Evolutionary conservation across 176 grass and related monocot species (phyloP).

Genomic region (Zoysia pacifica): DNA sequence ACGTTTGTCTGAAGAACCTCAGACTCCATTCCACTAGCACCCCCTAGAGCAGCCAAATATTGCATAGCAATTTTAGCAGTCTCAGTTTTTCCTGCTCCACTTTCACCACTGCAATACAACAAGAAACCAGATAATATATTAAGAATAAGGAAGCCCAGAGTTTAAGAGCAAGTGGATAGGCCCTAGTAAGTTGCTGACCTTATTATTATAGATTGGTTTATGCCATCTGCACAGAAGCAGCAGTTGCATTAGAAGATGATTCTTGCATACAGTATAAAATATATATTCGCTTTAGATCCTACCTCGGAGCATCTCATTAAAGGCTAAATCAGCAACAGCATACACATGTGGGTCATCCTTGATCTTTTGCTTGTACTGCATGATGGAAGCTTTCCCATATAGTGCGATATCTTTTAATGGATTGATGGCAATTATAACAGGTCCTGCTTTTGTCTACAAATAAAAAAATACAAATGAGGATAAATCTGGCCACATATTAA

Average conservation of each 20-base stretch:
- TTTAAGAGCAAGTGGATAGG: constrained; percentile 22
- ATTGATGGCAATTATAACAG: constrained; percentile 91
- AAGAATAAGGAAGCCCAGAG: constrained; percentile 24
- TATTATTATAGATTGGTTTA: constrained; percentile 98
- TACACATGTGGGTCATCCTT: constrained; percentile 85
- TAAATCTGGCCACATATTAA: constrained; percentile 25
- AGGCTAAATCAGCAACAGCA: constrained; percentile 88
- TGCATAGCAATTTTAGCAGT: constrained; percentile 99
- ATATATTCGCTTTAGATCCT: constrained; percentile 26
- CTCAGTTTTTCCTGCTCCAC: constrained; percentile 97
- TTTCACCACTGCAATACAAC: constrained; percentile 85
- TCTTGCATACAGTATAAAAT: constrained; percentile 32
- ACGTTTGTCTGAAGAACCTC: constrained; percentile 87
- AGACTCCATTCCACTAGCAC: constrained; percentile 73
- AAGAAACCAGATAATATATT: constrained; percentile 28
- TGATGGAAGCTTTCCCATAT: constrained; percentile 78
- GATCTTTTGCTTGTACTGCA: constrained; percentile 68
- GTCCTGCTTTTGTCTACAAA: constrained; percentile 94
- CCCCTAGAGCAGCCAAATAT: constrained; percentile 83
- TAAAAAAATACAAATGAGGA: constrained; percentile 35
- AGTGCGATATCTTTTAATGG: constrained; percentile 91
- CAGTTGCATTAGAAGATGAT: constrained; percentile 47
- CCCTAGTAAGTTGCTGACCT: constrained; percentile 54
- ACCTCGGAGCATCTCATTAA: constrained; percentile 92
- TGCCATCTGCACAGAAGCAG: constrained; percentile 68